Base-by-base conservation (phyloP, 768 basidiomycete species). In the Mrakia gelida region DNA sequence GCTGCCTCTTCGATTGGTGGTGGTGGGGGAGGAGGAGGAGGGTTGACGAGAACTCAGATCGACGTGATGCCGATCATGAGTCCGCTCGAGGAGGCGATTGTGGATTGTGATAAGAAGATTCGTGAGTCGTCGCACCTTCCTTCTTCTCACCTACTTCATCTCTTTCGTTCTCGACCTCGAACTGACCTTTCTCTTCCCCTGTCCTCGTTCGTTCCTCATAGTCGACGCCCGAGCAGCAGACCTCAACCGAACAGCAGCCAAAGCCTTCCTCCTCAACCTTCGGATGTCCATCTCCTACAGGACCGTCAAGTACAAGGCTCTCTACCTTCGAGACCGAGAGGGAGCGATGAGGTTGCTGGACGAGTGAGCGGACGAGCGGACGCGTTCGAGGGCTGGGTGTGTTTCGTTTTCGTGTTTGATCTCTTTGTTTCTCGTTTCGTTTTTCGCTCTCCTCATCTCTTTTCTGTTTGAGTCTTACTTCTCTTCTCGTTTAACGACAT, bases 211-310 rank as follows among this genome's bases (percentile, higher is more conserved):
- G 13, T 18, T 8, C 18, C 30, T 21, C 7, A 10, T 56, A 77
- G 76, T 72, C 41, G 76, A 77, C 59, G 70, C 70, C 16, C 70
- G 76, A 18, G 76, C 70, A n/a, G 5, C 68, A n/a, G 45, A 77
- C 32, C 71, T 77, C 13, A 70, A 41, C 18, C 43, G 59, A 43
- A 71, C 76, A n/a, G 70, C 68, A 15, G 76, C 76, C 34, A 77
- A 77, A 45, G 76, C 76, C 18, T 71, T 77, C 70, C 41, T 77
- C 13, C 71, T 72, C 76, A 77, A 77, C 61, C 59, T 77, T 3
- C 3, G 45, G 11, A 56, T 77, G 67, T 72, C 76, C 41, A 10
- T 77, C 43, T 30, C n/a, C 0, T 72, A 49, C 70, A 65, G 52
- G 45, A 10, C 75, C 0, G 49, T 32, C 18, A 67, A 41, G 63